Evolutionary conservation across 768 basidiomycete genomes (phyloP), one percentile per base, ranked within the genome.

Genomic region (Boletus vermiculosoides): DNA sequence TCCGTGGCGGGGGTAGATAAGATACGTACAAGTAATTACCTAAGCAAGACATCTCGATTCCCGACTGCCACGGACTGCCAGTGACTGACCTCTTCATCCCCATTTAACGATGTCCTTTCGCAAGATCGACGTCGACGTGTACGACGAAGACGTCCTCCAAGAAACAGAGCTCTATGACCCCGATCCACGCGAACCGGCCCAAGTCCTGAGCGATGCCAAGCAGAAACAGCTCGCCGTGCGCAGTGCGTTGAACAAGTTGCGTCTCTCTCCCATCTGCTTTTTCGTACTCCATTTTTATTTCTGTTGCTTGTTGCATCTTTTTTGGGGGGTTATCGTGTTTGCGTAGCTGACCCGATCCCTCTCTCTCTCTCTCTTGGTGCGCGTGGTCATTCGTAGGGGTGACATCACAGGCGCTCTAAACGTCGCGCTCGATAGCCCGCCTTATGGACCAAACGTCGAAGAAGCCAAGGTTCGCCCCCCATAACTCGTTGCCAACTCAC

Each of bases 101-200:
- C 42, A 34, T 25, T 53, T 52, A 13, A 74, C 75, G 66, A 83
- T 79, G 77, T 83, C 85, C 51, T 97, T 94, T 74, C 81, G 95
- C 65, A 95, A 94, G 75, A 93, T 97, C 75, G 88, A 98, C 76
- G 88, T 98, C 67, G 96, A 98, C 76, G 80, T 77, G 40, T 92
- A 86, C 76, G 96, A 98, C 69, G 96, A 98, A 72, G 96, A 98
- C 65, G 82, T 85, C 23, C 74, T 98, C 8, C 82, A 87, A 45
- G 90, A 94, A 56, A 83, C 83, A 16, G 94, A 96, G 62, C 83
- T 98, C 30, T 95, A 88, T 70, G 88, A 91, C 31, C 81, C 89
- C 3, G 94, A 98, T 68, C 88, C 92, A 8, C 79, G 94, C 51
- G 83, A 85, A 48, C 87, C 94, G 3, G 76, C 81, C 0, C 85